Percentiles rank a stretch among this genome's conserved stretches.
Evolutionary conservation across 2,329 filamentous ascomycete species (phyloP).

Genomic region (Colletotrichum endophyticum): DNA sequence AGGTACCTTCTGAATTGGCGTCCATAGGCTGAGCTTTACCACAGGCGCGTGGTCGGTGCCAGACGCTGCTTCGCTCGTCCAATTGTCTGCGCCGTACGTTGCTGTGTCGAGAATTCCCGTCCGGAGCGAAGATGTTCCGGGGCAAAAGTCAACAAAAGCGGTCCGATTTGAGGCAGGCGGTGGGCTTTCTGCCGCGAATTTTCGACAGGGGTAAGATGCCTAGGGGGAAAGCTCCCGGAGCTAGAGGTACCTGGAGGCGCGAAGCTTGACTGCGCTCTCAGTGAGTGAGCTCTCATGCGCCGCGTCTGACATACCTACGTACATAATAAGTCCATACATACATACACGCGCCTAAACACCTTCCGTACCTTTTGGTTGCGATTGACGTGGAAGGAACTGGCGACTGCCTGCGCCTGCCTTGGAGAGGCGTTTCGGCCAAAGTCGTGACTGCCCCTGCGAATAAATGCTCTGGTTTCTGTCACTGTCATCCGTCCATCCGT

Average conservation of each 20-base stretch:
- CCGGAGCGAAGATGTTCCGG: background rate
- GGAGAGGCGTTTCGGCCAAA: background rate
- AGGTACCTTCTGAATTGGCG: background rate
- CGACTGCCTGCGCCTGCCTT: background rate
- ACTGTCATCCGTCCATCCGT: background rate
- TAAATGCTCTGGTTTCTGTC: background rate
- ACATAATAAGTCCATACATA: background rate
- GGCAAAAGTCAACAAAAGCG: conserved; percentile 4
- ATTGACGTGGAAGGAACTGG: background rate
- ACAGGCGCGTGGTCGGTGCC: background rate
- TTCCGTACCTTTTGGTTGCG: background rate
- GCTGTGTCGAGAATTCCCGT: background rate
- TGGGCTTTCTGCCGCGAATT: background rate
- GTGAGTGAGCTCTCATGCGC: background rate
- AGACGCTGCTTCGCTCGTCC: background rate
- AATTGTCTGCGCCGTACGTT: background rate
- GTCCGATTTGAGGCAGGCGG: background rate
- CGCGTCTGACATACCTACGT: background rate
- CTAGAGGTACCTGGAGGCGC: background rate
- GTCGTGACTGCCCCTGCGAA: background rate
- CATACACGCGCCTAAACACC: background rate
- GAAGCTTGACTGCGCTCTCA: background rate
- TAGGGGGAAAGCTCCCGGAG: background rate
- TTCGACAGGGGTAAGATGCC: background rate
- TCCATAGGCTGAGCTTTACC: background rate